Conservation (phyloP, 192 early-diverging fungal species). For the Coemansia sp. region DNA sequence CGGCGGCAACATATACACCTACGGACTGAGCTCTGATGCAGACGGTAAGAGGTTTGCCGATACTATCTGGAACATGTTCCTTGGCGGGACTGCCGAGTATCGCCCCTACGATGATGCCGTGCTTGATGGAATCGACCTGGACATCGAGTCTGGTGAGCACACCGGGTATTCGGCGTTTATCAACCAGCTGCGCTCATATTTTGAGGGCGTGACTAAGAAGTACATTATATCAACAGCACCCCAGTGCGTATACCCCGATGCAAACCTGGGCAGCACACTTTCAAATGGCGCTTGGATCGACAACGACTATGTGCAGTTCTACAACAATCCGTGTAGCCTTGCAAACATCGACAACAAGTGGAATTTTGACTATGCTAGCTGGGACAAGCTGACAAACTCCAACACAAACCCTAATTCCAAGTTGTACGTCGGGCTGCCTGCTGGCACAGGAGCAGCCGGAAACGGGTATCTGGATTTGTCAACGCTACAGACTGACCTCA, state of each 20-base stretch:
- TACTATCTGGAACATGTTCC: slow-evolving; percentile 77
- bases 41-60: slow-evolving; percentile 64
- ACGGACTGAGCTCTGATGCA: slow-evolving; percentile 59
- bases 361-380: slow-evolving; percentile 69
- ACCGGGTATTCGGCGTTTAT: slow-evolving; percentile 65
- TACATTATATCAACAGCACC: slow-evolving; percentile 71
- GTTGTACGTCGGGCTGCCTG: slow-evolving; percentile 68
- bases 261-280: slow-evolving; percentile 61
- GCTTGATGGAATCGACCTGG: slow-evolving; percentile 74
- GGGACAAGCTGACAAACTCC: slow-evolving; percentile 65
- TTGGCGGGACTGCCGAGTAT: slow-evolving; percentile 61
- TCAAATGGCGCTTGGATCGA: slow-evolving; percentile 61
- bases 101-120: slow-evolving; percentile 74
- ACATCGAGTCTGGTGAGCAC: slow-evolving; percentile 68
- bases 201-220: slow-evolving; percentile 49
- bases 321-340: slow-evolving; percentile 77
- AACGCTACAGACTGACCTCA: slow-evolving; percentile 46
- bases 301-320: slow-evolving; percentile 76
- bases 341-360: slow-evolving; percentile 59
- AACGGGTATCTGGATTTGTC: slow-evolving; percentile 62
- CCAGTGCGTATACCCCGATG: slow-evolving; percentile 75
- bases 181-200: slow-evolving; percentile 58
- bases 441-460: slow-evolving; percentile 58
- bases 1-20: slow-evolving; percentile 66
- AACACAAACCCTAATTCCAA: slow-evolving; percentile 61